A percentile compares a stretch with the other conserved stretches of the same genome.
Evolutionary conservation across 2,329 filamentous ascomycete species (phyloP).

Genomic region (Aspergillus brasiliensis): DNA sequence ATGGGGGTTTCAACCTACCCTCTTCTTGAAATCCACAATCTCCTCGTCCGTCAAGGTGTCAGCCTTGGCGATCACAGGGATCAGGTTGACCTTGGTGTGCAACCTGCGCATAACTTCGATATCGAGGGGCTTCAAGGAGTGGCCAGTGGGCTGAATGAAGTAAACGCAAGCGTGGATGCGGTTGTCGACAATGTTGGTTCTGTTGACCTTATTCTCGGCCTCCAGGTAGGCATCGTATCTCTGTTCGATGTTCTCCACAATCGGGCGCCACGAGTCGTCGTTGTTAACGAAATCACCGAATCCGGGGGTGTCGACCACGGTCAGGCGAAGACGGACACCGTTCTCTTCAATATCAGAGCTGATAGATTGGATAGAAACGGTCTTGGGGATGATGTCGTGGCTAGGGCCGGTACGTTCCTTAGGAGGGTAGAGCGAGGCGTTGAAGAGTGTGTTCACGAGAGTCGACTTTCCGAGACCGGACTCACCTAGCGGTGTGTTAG

Average conservation of each 20-base stretch:
- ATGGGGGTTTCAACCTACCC: constrained; percentile 62
- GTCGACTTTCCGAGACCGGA: constrained; percentile 99
- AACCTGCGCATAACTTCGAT: constrained; percentile 99
- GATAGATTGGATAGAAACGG: constrained; percentile 90
- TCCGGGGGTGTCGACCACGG: constrained; percentile 95
- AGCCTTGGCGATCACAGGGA: constrained; percentile 97
- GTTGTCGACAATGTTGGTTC: constrained; percentile 99
- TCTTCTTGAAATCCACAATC: constrained; percentile 89
- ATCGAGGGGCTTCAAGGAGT: constrained; percentile 96
- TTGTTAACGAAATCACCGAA: constrained; percentile 99
- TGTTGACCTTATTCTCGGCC: constrained; percentile 99
- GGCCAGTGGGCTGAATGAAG: constrained; percentile 98
- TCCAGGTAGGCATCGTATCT: constrained; percentile 97
- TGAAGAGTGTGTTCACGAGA: constrained; percentile 98
- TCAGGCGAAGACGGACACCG: constrained; percentile 91
- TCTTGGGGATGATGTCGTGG: constrained; percentile 98
- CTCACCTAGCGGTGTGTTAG: constrained; percentile 67
- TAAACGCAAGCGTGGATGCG: constrained; percentile 98
- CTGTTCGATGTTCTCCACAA: constrained; percentile 99
- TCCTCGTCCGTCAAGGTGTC: constrained; percentile 98
- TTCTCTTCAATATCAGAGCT: constrained; percentile 98
- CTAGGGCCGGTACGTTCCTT: constrained; percentile 98
- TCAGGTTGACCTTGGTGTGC: constrained; percentile 99
- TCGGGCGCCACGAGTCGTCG: constrained; percentile 98
- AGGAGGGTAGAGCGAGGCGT: constrained; percentile 97